Evolutionary conservation across 306 rosid species (phyloP), one percentile per base, ranked within the genome.

Genomic region (Inga oerstediana): DNA sequence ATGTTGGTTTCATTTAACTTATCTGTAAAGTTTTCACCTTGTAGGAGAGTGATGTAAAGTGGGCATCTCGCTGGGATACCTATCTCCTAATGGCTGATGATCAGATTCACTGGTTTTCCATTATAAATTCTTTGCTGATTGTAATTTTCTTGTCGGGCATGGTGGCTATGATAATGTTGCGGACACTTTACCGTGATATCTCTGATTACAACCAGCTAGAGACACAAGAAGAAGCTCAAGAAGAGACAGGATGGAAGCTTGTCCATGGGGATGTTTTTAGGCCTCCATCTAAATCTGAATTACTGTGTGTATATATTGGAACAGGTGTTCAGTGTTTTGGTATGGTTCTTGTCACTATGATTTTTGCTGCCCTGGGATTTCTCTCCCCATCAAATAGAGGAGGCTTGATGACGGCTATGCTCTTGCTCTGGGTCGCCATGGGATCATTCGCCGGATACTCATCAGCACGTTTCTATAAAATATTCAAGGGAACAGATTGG

Each of bases 1-100:
- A 45, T 22, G 56, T 67, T 41, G 46, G 44, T 80, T 49, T 67
- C 13, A 27, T 19, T 39, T 66, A 59, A 79, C 59, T 14, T 75
- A 7, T 85, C 51, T 82, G 35, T 3, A 71, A 5, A 64, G 2
- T 14, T 44, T 72, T 24, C 44, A 79, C 76, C 62, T 61, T 83
- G 80, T 75, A 95, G 98, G 94, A 89, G 85, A 95, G 98, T 86
- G 89, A 91, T 67, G 93, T 95, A 87, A 95, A 95, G 81, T 95
- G 98, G 98, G 98, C 98, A 56, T 95, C 97, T 65, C 92, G 98
- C 43, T 95, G 98, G 98, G 98, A 95, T 81, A 90, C 98, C 27
- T 95, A 95, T 89, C 98, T 95, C 84, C 91, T 93, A 84, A 92
- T 95, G 97, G 92, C 98, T 22, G 98, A 95, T 82, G 98, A 95